Conservation (phyloP, 2,329 filamentous ascomycete genomes). For the Phyllosticta ampelicida region DNA sequence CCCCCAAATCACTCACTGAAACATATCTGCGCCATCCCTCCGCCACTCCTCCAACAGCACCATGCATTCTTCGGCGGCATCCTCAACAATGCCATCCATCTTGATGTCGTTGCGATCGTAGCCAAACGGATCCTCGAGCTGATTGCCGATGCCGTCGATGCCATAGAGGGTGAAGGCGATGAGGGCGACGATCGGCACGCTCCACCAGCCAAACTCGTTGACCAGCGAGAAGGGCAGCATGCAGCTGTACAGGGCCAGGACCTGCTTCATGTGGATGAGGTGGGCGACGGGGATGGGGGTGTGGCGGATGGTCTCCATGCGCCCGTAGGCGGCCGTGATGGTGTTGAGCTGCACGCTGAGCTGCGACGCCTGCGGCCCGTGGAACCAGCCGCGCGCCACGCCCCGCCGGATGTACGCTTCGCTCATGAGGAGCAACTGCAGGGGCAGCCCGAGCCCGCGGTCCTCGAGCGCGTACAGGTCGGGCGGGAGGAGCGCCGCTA, state of each 20-base stretch:
- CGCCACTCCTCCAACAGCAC: conserved; percentile 51
- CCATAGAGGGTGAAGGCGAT: conserved; percentile 55
- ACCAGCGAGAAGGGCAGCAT: conserved; percentile 55
- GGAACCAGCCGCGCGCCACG: conserved; percentile 47
- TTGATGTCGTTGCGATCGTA: conserved; percentile 58
- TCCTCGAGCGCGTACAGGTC: conserved; percentile 38
- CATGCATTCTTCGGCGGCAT: conserved; percentile 46
- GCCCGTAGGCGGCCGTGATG: conserved; percentile 48
- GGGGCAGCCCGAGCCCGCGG: conserved; percentile 47
- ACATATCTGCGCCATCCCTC: conserved; percentile 13
- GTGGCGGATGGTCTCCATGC: conserved; percentile 55
- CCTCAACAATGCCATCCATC: conserved; percentile 54
- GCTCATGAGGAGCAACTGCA: conserved; percentile 50
- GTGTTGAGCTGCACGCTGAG: conserved; percentile 48
- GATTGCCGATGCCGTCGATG: conserved; percentile 52
- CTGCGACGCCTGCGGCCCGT: conserved; percentile 47
- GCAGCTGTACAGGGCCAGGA: conserved; percentile 49
- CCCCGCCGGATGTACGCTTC: conserved; percentile 50
- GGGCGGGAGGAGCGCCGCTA: conserved; percentile 23
- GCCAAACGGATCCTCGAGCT: conserved; percentile 56
- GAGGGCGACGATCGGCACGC: conserved; percentile 47
- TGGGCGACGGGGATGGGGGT: conserved; percentile 55
- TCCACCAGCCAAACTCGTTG: conserved; percentile 53
- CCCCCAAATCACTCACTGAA: not conserved
- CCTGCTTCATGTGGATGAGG: conserved; percentile 54